Evolutionary conservation across 495 filamentous ascomycete genomes (phyloP).

Genomic region (Penicillium pulvis): DNA sequence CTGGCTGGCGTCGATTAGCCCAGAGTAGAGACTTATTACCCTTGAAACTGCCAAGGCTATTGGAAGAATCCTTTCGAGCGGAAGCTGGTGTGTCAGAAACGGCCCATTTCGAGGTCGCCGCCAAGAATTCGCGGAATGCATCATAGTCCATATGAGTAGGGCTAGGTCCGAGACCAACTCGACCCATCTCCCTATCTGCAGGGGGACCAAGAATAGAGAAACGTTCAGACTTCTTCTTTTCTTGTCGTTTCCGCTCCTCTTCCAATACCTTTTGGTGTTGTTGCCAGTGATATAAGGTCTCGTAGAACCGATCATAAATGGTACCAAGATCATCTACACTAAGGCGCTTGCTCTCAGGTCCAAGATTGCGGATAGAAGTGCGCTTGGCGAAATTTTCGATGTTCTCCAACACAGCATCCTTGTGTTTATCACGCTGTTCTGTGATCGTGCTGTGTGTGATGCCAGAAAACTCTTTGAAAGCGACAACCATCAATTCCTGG

Average conservation of each 20-base stretch:
- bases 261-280: constrained; percentile 76
- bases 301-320: constrained; percentile 92
- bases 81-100: constrained; percentile 74
- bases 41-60: constrained; percentile 53
- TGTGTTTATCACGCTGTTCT: constrained; percentile 88
- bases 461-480: constrained; percentile 94
- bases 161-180: constrained; percentile 88
- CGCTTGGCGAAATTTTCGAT: constrained; percentile 98
- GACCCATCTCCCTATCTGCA: constrained; percentile 56
- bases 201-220: constrained; percentile 44
- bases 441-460: constrained; percentile 92
- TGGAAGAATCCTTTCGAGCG: constrained; percentile 52
- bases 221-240: constrained; percentile 57
- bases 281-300: constrained; percentile 85
- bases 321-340: constrained; percentile 81
- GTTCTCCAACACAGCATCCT: constrained; percentile 85
- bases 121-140: constrained; percentile 90
- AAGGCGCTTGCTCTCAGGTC: constrained; percentile 89
- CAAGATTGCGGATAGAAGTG: constrained; percentile 93
- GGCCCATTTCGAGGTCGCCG: constrained; percentile 87
- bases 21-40: constrained; percentile 59
- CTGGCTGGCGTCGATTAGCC: constrained; percentile 79
- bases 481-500: constrained; percentile 97
- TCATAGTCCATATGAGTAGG: constrained; percentile 93
- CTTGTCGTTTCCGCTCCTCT: constrained; percentile 64